These are phyloP conservation scores for Naganishia liquefaciens DNA, from an alignment of 1,284 basidiomycete genomes.

Conservation along the genomic window DNA sequence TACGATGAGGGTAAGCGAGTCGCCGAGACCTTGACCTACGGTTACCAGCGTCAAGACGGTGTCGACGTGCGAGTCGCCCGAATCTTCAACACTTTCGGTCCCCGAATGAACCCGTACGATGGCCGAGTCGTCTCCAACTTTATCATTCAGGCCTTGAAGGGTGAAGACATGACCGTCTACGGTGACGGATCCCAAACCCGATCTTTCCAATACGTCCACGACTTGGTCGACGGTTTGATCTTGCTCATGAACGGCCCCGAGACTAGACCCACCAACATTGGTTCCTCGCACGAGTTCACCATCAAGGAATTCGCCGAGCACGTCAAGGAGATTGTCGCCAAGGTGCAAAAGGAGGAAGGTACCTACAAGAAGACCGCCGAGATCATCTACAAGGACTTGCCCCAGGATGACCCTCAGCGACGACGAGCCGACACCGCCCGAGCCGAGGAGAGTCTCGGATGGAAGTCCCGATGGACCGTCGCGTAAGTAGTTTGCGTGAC, in stretches of 20 bases:
- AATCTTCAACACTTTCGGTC: slow-evolving; percentile 75
- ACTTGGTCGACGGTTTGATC: slow-evolving; percentile 66
- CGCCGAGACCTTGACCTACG: slow-evolving; percentile 91
- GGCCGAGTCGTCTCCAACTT: slow-evolving; percentile 98
- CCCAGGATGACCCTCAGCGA: slow-evolving; percentile 91
- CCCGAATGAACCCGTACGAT: slow-evolving; percentile 85
- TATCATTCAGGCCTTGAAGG: slow-evolving; percentile 91
- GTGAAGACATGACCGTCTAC: slow-evolving; percentile 94
- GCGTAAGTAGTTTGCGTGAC: slow-evolving; percentile 26
- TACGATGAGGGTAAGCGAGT: slow-evolving; percentile 98
- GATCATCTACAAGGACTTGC: slow-evolving; percentile 81
- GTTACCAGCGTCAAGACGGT: slow-evolving; percentile 87
- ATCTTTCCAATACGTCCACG: slow-evolving; percentile 71
- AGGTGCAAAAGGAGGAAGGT: slow-evolving; percentile 81
- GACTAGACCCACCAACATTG: slow-evolving; percentile 91
- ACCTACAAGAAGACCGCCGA: slow-evolving; percentile 62
- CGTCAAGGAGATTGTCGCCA: slow-evolving; percentile 82
- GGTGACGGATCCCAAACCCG: slow-evolving; percentile 94
- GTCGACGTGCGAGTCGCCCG: slow-evolving; percentile 94
- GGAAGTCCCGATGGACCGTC: slow-evolving; percentile 80
- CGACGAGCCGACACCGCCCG: slow-evolving; percentile 88
- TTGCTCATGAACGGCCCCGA: slow-evolving; percentile 89
- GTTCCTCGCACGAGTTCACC: slow-evolving; percentile 89
- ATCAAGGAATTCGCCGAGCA: slow-evolving; percentile 85
- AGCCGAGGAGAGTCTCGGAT: slow-evolving; percentile 79